Percentiles rank a stretch among this genome's conserved stretches.
phyloP scores from a whole-genome alignment of 2,329 filamentous ascomycete species.

The Cadophora luteo-olivacea region DNA sequence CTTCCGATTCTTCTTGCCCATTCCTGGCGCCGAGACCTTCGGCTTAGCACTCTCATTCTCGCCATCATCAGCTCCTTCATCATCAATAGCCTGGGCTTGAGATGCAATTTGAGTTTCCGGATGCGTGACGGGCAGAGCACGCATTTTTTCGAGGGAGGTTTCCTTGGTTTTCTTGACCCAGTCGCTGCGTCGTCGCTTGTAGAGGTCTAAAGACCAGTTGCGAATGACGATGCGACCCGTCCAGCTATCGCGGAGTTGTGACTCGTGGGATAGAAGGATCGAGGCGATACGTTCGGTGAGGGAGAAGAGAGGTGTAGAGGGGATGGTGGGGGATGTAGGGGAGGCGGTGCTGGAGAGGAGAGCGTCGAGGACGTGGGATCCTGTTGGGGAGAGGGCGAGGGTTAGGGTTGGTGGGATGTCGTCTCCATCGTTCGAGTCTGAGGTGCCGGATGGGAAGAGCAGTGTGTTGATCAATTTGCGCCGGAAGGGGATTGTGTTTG shows the following conservation, averaged over 20 bases:
- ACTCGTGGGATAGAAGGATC: slow-evolving; percentile 65
- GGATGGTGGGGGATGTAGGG: slow-evolving; percentile 13
- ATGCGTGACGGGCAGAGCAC: neutral
- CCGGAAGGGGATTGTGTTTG: slow-evolving; percentile 65
- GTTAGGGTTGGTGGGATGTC: slow-evolving; percentile 30
- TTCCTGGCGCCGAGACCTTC: slow-evolving; percentile 11
- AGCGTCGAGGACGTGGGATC: slow-evolving; percentile 71
- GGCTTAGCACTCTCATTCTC: slow-evolving; percentile 20
- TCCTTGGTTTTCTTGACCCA: slow-evolving; percentile 67
- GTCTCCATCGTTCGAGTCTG: slow-evolving; percentile 1
- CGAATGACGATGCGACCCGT: slow-evolving; percentile 73
- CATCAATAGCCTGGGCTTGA: neutral
- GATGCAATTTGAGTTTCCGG: neutral
- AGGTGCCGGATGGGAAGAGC: slow-evolving; percentile 45
- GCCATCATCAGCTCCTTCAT: slow-evolving; percentile 12
- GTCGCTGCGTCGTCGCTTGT: slow-evolving; percentile 65
- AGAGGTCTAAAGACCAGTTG: slow-evolving; percentile 78
- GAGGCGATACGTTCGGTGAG: slow-evolving; percentile 72
- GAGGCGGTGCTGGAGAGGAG: slow-evolving; percentile 55
- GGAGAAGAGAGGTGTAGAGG: slow-evolving; percentile 57
- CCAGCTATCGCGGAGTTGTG: slow-evolving; percentile 66
- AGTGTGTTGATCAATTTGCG: slow-evolving; percentile 68
- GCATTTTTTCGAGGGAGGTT: slow-evolving; percentile 10
- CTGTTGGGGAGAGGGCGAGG: slow-evolving; percentile 62
- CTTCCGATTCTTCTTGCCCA: slow-evolving; percentile 19